Evolutionary conservation across 257 asterid species (phyloP).

Genomic region (Solanum appendiculatum): DNA sequence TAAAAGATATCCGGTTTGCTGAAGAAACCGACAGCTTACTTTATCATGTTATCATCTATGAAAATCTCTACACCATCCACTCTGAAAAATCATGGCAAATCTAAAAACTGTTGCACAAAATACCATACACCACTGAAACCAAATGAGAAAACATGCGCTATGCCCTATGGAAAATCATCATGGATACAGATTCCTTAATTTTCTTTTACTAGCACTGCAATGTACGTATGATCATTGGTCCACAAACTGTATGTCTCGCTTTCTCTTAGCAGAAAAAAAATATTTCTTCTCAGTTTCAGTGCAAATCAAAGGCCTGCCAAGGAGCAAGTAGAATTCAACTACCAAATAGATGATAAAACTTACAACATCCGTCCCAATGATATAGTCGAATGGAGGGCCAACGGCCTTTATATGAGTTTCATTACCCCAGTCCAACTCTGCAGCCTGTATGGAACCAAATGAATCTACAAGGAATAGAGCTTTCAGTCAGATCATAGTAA

Average conservation of each 20-base stretch:
- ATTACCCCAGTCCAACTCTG: slow-evolving; percentile 88
- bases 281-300: background rate
- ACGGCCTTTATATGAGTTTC: slow-evolving; percentile 72
- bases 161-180: background rate
- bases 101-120: background rate
- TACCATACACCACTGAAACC: background rate
- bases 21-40: background rate
- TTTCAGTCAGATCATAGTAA: background rate
- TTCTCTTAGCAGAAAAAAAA: background rate
- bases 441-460: slow-evolving; percentile 74
- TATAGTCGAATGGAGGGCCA: slow-evolving; percentile 85
- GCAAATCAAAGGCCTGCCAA: background rate
- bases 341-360: slow-evolving; percentile 15
- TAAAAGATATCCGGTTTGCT: background rate
- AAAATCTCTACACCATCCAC: background rate
- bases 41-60: background rate
- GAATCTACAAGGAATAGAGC: slow-evolving; percentile 41
- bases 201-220: background rate
- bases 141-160: background rate
- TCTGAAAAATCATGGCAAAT: background rate
- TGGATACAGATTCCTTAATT: background rate
- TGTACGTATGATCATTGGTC: background rate
- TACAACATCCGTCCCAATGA: slow-evolving; percentile 95
- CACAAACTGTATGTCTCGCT: background rate
- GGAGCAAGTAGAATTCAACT: background rate